Evolutionary conservation across 1,284 basidiomycete genomes (phyloP), one percentile per base, ranked within the genome.

Genomic region (Pulchroboletus neoregius): DNA sequence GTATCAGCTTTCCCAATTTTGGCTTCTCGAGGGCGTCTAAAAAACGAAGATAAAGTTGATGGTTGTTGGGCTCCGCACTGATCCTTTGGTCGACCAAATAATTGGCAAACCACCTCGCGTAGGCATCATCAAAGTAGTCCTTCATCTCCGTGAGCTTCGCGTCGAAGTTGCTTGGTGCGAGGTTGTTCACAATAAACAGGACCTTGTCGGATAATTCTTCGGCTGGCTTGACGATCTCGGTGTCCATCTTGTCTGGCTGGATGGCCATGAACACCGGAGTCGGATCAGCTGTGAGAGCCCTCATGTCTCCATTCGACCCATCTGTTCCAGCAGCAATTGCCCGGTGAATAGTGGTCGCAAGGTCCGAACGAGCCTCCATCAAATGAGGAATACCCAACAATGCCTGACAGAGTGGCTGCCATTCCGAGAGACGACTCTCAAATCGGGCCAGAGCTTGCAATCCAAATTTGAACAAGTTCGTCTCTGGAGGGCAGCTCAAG

Each of bases 171-270:
- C 76, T 91, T 4, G 92, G 90, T 1, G 95, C 93, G 43, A 99
- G 79, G 60, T 99, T 98, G 74, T 99, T 99, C 70, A 99, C 85
- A 59, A 97, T 93, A 76, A 99, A 99, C 40, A 99, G 75, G 56
- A 99, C 93, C 60, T 86, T 87, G 76, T 99, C 96, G 18, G 93
- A 91, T 18, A 88, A 71, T 54, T 91, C 90, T 64, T 97, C 92
- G 15, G 87, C 80, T 3, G 95, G 96, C 44, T 75, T 69, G 41
- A 78, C 73, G 18, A 87, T 74, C 48, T 81, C 80, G 27, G 78
- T 75, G 26, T 84, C 76, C 26, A 84, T 58, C 10, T 55, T 58
- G 57, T 91, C 87, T 2, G 86, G 79, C 49, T 79, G 81, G 39
- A 93, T 86, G 23, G 89, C 74, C 2, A 73, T 82, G 70, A 93